phyloP scores from a whole-genome alignment of 768 basidiomycete species.

The Hericium coralloides region DNA sequence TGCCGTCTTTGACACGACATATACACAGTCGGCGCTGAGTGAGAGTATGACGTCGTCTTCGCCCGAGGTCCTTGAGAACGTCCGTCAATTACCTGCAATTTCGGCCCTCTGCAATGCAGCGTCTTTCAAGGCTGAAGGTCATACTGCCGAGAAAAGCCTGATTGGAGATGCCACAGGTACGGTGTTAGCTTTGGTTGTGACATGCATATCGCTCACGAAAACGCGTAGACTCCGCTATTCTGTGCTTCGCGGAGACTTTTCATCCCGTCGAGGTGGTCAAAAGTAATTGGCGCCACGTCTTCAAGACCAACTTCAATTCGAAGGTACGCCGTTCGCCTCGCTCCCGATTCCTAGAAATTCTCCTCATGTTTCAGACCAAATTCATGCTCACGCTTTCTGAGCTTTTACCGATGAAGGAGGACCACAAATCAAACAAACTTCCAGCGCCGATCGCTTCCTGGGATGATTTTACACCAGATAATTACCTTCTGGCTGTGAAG shows the following conservation, averaged over 20 bases:
- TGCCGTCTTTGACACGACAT: slow-evolving; percentile 27
- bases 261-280: slow-evolving; percentile 3
- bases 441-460: slow-evolving; percentile 20
- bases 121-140: slow-evolving; percentile 26
- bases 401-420: slow-evolving; percentile 4
- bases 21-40: slow-evolving; percentile 8
- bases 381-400: slow-evolving; percentile 40
- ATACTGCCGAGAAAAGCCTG: slow-evolving; percentile 21
- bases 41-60: neutral
- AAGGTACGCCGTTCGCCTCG: slow-evolving; percentile 25
- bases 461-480: slow-evolving; percentile 19
- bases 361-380: slow-evolving; percentile 31
- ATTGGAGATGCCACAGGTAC: slow-evolving; percentile 51
- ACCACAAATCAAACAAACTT: neutral
- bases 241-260: slow-evolving; percentile 37
- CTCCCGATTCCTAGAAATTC: neutral
- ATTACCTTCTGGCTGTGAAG: slow-evolving; percentile 31
- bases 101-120: slow-evolving; percentile 46
- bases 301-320: slow-evolving; percentile 28
- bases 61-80: slow-evolving; percentile 8
- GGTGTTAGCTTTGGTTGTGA: neutral
- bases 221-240: slow-evolving; percentile 39
- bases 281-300: slow-evolving; percentile 14
- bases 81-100: slow-evolving; percentile 26
- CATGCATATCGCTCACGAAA: neutral